These are phyloP conservation scores for Sugiyamaella xylanicola DNA, from an alignment of 1,139 yeast species.

Conservation along the genomic window DNA sequence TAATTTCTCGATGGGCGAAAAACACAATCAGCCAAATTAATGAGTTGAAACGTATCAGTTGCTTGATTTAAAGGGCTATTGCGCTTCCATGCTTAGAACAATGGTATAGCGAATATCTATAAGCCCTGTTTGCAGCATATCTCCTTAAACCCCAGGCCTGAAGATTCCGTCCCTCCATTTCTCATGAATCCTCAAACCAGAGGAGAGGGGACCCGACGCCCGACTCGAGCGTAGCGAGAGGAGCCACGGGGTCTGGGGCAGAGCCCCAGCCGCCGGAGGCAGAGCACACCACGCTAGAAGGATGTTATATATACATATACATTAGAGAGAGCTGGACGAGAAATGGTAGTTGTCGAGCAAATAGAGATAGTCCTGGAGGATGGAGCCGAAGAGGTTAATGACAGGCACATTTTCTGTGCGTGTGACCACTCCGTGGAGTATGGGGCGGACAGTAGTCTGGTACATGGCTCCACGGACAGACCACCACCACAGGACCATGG, in stretches of 20 bases:
- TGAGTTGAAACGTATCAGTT: too few relatives aligned
- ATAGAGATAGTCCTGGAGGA: conserved; percentile 45
- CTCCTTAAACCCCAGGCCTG: too few relatives aligned
- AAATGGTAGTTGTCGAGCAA: conserved; percentile 46
- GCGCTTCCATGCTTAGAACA: too few relatives aligned
- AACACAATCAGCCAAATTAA: too few relatives aligned
- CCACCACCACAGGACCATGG: conserved; percentile 46
- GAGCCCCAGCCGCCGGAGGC: conserved; percentile 17
- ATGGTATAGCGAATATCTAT: too few relatives aligned
- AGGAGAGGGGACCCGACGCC: too few relatives aligned
- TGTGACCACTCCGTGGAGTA: conserved; percentile 34
- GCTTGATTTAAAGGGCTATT: too few relatives aligned
- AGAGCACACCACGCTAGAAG: background rate
- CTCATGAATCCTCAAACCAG: too few relatives aligned
- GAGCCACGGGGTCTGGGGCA: conserved; percentile 5
- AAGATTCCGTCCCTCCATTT: background rate
- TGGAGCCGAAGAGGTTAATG: conserved; percentile 38
- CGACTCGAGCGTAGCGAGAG: background rate
- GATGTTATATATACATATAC: background rate
- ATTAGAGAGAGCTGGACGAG: conserved; percentile 38
- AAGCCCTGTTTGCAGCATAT: too few relatives aligned
- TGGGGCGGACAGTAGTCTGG: conserved; percentile 41
- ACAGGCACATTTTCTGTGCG: conserved; percentile 40
- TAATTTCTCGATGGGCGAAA: too few relatives aligned
- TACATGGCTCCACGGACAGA: conserved; percentile 46